phyloP scores from a whole-genome alignment of 2,329 filamentous ascomycete genomes.

The Chrysoporthe puriensis region DNA sequence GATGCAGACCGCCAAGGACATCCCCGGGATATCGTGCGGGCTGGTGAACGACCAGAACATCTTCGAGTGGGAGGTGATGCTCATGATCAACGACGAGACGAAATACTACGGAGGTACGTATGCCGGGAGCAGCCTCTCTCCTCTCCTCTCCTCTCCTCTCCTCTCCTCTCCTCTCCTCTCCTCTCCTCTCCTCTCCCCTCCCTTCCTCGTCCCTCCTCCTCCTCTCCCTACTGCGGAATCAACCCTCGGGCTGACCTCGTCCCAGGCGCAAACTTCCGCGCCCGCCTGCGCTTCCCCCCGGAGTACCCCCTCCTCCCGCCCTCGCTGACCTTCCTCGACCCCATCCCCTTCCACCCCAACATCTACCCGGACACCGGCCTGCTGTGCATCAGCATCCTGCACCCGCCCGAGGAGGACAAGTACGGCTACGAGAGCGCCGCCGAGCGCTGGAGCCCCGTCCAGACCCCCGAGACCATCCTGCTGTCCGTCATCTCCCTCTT shows the following conservation, averaged over 20 bases:
- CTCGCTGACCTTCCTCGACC: conserved; percentile 81
- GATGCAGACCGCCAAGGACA: conserved; percentile 89
- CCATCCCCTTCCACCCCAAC: conserved; percentile 91
- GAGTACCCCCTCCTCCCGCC: conserved; percentile 89
- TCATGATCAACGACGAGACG: conserved; percentile 96
- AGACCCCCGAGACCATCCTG: conserved; percentile 92
- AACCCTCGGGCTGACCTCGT: too few species aligned
- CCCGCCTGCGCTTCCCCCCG: conserved; percentile 78
- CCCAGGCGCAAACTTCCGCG: conserved; percentile 88
- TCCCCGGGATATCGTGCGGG: conserved; percentile 92
- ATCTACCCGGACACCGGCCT: conserved; percentile 79
- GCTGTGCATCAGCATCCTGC: conserved; percentile 96
- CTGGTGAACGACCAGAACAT: conserved; percentile 83
- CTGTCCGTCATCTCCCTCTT: conserved; percentile 92
- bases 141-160: conserved; percentile 43
- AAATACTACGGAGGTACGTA: conserved; percentile 84
- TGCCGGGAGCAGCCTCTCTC: too few species aligned
- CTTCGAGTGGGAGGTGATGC: conserved; percentile 98
- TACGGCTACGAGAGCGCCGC: conserved; percentile 89
- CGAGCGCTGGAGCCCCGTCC: conserved; percentile 94
- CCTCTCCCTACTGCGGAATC: not conserved
- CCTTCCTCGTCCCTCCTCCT: too few species aligned
- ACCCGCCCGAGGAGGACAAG: conserved; percentile 91
- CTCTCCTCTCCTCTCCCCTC: conserved; percentile 37
- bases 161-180: conserved; percentile 37